Evolutionary conservation across 257 asterid species (phyloP).

Genomic region (Linderniella brevidens): DNA sequence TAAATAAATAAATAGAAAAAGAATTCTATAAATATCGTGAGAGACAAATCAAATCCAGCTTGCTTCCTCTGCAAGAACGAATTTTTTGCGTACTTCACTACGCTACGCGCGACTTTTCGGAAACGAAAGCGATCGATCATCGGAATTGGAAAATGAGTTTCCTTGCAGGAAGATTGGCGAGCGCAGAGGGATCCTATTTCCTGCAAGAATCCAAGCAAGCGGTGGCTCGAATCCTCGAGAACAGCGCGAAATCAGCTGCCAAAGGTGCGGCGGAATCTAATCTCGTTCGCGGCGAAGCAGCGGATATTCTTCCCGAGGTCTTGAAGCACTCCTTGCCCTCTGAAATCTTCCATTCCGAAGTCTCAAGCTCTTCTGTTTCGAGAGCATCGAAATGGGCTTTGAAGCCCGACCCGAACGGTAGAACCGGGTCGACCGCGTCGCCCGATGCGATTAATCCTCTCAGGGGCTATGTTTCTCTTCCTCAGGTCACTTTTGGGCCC

Average conservation of each 20-base stretch:
- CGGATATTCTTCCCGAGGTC: slow-evolving; percentile 82
- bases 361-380: slow-evolving; percentile 24
- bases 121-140: neutral
- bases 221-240: slow-evolving; percentile 31
- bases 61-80: too few species aligned
- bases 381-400: slow-evolving; percentile 56
- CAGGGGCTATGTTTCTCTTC: slow-evolving; percentile 64
- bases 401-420: slow-evolving; percentile 21
- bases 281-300: slow-evolving; percentile 5
- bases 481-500: slow-evolving; percentile 76
- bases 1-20: too few species aligned
- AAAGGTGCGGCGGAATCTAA: slow-evolving; percentile 7
- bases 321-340: slow-evolving; percentile 68
- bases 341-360: slow-evolving; percentile 27
- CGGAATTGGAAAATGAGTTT: slow-evolving; percentile 38
- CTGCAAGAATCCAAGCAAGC: slow-evolving; percentile 84
- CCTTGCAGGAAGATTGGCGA: slow-evolving; percentile 61
- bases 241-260: slow-evolving; percentile 13
- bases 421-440: slow-evolving; percentile 16
- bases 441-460: slow-evolving; percentile 70
- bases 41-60: too few species aligned
- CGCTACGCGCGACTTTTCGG: too few species aligned
- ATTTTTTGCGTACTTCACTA: too few species aligned
- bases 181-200: slow-evolving; percentile 74
- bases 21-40: too few species aligned